phyloP scores from a whole-genome alignment of 768 basidiomycete species.

The Psilocybe sp. region DNA sequence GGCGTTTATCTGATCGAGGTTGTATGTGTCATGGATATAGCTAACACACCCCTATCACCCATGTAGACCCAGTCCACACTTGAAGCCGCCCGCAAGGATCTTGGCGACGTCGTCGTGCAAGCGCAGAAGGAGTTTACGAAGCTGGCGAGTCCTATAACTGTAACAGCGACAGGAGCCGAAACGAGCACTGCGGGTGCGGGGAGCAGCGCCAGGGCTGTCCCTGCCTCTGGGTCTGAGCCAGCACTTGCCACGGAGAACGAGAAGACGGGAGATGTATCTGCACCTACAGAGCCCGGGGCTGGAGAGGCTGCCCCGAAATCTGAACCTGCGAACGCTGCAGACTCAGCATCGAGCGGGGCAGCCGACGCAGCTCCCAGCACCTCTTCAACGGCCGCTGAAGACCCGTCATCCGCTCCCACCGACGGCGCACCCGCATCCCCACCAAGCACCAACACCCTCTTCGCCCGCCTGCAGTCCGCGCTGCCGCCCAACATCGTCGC shows the following conservation, averaged over 20 bases:
- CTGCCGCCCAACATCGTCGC: slow-evolving; percentile 74
- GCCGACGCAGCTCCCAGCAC: slow-evolving; percentile 17
- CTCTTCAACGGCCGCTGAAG: slow-evolving; percentile 1
- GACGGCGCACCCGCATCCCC: slow-evolving; percentile 17
- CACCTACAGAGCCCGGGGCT: background rate
- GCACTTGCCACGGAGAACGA: background rate
- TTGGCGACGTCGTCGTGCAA: slow-evolving; percentile 70
- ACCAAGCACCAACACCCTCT: slow-evolving; percentile 41
- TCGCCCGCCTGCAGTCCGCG: slow-evolving; percentile 69
- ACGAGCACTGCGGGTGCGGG: slow-evolving; percentile 1
- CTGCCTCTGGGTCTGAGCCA: background rate
- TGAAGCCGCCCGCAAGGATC: slow-evolving; percentile 68
- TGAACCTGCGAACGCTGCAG: background rate
- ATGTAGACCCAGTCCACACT: slow-evolving; percentile 67
- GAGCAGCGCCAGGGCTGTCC: slow-evolving; percentile 11
- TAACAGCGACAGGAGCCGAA: no score
- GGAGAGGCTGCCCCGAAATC: background rate
- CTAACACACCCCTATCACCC: background rate
- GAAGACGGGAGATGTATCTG: background rate
- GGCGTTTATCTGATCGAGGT: background rate
- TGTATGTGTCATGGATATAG: background rate
- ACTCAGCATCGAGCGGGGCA: background rate
- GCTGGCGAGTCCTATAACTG: slow-evolving; percentile 22
- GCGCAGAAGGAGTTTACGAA: slow-evolving; percentile 76
- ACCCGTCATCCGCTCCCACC: slow-evolving; percentile 3